Conservation (phyloP, 441 rosid species). For the Jatropha podagrica region DNA sequence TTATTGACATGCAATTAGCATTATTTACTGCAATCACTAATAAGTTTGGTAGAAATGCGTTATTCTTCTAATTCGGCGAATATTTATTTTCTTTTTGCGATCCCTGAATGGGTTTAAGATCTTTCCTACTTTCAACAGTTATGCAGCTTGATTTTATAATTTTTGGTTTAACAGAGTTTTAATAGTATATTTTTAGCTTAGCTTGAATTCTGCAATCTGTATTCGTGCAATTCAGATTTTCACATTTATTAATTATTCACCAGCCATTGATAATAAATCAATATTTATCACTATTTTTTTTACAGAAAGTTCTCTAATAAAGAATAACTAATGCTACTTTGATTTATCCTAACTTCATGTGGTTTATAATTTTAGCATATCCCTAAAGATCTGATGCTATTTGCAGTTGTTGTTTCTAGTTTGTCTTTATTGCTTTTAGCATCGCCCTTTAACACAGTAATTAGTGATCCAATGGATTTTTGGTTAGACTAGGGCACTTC, state of each 20-base stretch:
- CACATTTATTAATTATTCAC: not conserved
- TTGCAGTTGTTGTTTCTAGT: not conserved
- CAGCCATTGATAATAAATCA: not conserved
- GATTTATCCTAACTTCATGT: not conserved
- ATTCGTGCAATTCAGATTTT: not conserved
- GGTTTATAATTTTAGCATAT: not conserved
- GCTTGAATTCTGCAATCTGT: not conserved
- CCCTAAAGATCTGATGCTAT: slow-evolving; percentile 10
- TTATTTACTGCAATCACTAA: slow-evolving; percentile 2
- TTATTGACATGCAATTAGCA: slow-evolving; percentile 1
- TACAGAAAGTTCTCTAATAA: not conserved
- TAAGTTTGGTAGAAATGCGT: not conserved
- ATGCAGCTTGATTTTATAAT: not conserved
- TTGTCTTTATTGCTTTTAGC: not conserved
- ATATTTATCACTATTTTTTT: not conserved
- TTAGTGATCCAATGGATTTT: slow-evolving; percentile 19
- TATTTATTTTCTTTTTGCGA: not conserved
- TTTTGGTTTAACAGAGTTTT: not conserved
- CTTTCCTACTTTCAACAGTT: slow-evolving; percentile 5
- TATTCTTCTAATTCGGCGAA: not conserved
- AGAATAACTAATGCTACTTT: not conserved
- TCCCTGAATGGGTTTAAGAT: slow-evolving; percentile 9
- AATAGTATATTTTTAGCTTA: not conserved
- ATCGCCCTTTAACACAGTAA: not conserved
- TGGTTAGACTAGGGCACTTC: slow-evolving; percentile 23